phyloP scores from a whole-genome alignment of 1,284 basidiomycete species.

The Afroboletus lepidellus region DNA sequence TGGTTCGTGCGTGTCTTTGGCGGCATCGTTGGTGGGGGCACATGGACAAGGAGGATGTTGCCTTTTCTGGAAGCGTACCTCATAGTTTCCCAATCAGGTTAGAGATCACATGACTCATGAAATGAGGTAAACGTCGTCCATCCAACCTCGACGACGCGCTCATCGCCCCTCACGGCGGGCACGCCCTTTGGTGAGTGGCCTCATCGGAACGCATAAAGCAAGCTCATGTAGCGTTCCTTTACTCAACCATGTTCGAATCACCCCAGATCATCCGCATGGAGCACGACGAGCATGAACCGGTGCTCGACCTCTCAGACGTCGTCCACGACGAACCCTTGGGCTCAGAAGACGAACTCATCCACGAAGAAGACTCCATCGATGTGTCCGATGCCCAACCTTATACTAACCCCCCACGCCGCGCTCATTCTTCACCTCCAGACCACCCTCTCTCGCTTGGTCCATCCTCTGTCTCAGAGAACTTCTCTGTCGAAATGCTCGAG shows the following conservation, averaged over 20 bases:
- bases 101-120: constrained; percentile 26
- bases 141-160: constrained; percentile 24
- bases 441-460: constrained; percentile 26
- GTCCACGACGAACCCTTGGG: constrained; percentile 67
- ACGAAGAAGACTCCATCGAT: constrained; percentile 37
- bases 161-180: constrained; percentile 21
- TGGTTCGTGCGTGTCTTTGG: constrained; percentile 29
- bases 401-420: constrained; percentile 15
- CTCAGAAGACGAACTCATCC: constrained; percentile 33
- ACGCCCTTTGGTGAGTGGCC: constrained; percentile 21
- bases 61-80: constrained; percentile 7
- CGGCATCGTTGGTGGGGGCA: constrained; percentile 31
- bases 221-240: neutral
- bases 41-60: constrained; percentile 11
- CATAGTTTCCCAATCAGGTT: constrained; percentile 7
- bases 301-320: constrained; percentile 73
- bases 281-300: constrained; percentile 58
- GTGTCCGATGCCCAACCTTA: constrained; percentile 31
- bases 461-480: constrained; percentile 37
- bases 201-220: neutral
- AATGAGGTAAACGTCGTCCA: constrained; percentile 32
- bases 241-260: neutral
- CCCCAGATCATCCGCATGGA: constrained; percentile 44
- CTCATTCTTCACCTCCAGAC: constrained; percentile 22
- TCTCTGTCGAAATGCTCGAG: constrained; percentile 69